A percentile compares a stretch with the other conserved stretches of the same genome.
Conservation (phyloP, 306 rosid species). For the Pyrus communis region DNA sequence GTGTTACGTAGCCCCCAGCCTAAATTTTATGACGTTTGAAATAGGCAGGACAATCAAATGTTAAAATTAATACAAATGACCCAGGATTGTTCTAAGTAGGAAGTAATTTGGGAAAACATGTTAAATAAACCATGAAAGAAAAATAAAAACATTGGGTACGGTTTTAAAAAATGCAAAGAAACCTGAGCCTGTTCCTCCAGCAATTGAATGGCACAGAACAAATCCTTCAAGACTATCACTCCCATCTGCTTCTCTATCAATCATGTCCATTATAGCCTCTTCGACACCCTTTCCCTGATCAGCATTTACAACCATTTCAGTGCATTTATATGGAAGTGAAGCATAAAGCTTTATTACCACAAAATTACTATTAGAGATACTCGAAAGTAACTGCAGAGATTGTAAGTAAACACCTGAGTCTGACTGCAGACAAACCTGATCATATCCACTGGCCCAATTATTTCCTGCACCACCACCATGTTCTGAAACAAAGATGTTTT, state of each 20-base stretch:
- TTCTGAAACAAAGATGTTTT: constrained; percentile 81
- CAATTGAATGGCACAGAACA: constrained; percentile 95
- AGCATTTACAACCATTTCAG: constrained; percentile 18
- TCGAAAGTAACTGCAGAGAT: neutral
- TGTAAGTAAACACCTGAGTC: neutral
- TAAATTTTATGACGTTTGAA: neutral
- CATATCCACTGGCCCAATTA: constrained; percentile 97
- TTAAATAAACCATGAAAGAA: neutral
- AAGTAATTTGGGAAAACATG: neutral
- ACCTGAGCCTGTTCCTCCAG: constrained; percentile 99
- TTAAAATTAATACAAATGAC: neutral
- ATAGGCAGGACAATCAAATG: neutral
- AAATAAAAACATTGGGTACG: neutral
- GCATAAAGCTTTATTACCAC: neutral
- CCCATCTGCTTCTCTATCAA: constrained; percentile 99
- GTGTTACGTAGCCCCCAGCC: neutral
- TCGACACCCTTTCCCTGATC: constrained; percentile 91
- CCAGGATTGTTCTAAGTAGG: neutral
- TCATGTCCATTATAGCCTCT: constrained; percentile 99
- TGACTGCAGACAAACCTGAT: constrained; percentile 55
- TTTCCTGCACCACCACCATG: constrained; percentile 99
- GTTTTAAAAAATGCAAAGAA: constrained; percentile 8
- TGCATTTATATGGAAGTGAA: neutral
- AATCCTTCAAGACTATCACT: constrained; percentile 99
- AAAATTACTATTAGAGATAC: neutral